Evolutionary conservation across 495 filamentous ascomycete genomes (phyloP).

Genomic region (Aspergillus mulundensis): DNA sequence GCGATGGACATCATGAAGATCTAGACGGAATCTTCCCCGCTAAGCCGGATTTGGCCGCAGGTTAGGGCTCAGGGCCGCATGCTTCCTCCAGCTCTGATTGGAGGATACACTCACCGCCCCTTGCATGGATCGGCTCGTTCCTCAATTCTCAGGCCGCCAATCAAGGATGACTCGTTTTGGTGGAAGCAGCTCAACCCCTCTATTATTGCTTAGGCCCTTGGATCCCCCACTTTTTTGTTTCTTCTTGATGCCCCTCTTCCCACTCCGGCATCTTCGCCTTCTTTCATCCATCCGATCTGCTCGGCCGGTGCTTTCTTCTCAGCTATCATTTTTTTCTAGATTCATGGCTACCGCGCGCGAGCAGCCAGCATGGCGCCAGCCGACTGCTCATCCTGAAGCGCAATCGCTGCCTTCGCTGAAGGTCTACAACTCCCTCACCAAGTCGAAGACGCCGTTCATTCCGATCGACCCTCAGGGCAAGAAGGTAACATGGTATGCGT

Average conservation of each 20-base stretch:
- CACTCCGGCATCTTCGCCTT: slow-evolving; percentile 18
- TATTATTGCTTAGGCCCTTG: not conserved
- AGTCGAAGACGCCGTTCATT: slow-evolving; percentile 68
- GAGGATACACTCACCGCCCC: slow-evolving; percentile 1
- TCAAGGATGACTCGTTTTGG: not conserved
- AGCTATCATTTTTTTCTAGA: slow-evolving; percentile 11
- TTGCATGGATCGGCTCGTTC: not conserved
- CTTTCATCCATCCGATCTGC: not conserved
- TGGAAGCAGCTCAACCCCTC: slow-evolving; percentile 17
- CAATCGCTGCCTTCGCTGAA: slow-evolving; percentile 38
- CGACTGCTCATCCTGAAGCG: slow-evolving; percentile 26
- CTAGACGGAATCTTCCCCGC: slow-evolving; percentile 14
- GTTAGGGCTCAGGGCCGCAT: slow-evolving; percentile 41
- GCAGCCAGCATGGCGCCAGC: slow-evolving; percentile 50
- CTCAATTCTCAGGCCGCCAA: slow-evolving; percentile 7
- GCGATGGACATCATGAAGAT: slow-evolving; percentile 8
- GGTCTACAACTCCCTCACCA: slow-evolving; percentile 72
- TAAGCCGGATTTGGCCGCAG: slow-evolving; percentile 16
- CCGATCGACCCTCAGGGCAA: slow-evolving; percentile 63
- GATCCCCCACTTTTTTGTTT: slow-evolving; percentile 2
- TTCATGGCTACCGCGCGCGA: slow-evolving; percentile 32
- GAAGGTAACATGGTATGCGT: slow-evolving; percentile 83
- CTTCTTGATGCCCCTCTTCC: slow-evolving; percentile 27
- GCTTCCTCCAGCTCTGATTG: too few relatives aligned
- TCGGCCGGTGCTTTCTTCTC: slow-evolving; percentile 14